Conservation (phyloP, 1,139 yeast genomes). For the Kodamaea fungicola region DNA sequence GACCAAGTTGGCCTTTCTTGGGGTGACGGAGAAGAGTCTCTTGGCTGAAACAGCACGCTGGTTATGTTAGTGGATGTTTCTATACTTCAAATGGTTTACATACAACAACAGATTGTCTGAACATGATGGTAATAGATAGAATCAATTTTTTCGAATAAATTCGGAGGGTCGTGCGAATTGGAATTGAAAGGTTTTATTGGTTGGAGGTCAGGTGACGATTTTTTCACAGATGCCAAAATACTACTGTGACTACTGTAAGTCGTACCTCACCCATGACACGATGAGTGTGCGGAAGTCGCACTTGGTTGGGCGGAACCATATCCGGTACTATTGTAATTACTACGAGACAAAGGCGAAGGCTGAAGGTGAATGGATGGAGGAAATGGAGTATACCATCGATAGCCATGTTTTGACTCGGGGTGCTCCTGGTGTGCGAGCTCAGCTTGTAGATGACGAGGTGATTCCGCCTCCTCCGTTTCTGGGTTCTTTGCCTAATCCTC, state of each 20-base stretch:
- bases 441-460: slow-evolving; percentile 11
- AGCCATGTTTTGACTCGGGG: slow-evolving; percentile 36
- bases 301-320: slow-evolving; percentile 74
- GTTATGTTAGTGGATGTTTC: slow-evolving; percentile 10
- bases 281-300: slow-evolving; percentile 84
- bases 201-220: background rate
- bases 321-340: slow-evolving; percentile 71
- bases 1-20: slow-evolving; percentile 58
- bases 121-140: slow-evolving; percentile 22
- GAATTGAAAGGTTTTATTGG: slow-evolving; percentile 6
- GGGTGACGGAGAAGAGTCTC: slow-evolving; percentile 45
- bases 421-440: slow-evolving; percentile 39
- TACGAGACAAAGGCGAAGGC: slow-evolving; percentile 58
- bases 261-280: slow-evolving; percentile 85
- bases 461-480: slow-evolving; percentile 43
- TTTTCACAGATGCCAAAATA: slow-evolving; percentile 48
- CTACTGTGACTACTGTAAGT: slow-evolving; percentile 85
- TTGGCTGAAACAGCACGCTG: slow-evolving; percentile 32
- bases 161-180: slow-evolving; percentile 8
- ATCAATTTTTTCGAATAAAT: slow-evolving; percentile 8
- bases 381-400: slow-evolving; percentile 39
- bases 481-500: slow-evolving; percentile 39
- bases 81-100: slow-evolving; percentile 4
- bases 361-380: slow-evolving; percentile 43
- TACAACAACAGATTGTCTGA: slow-evolving; percentile 44